These are phyloP conservation scores for Cutaneotrichosporon dermatis DNA, from an alignment of 1,284 basidiomycete genomes.

Conservation along the genomic window DNA sequence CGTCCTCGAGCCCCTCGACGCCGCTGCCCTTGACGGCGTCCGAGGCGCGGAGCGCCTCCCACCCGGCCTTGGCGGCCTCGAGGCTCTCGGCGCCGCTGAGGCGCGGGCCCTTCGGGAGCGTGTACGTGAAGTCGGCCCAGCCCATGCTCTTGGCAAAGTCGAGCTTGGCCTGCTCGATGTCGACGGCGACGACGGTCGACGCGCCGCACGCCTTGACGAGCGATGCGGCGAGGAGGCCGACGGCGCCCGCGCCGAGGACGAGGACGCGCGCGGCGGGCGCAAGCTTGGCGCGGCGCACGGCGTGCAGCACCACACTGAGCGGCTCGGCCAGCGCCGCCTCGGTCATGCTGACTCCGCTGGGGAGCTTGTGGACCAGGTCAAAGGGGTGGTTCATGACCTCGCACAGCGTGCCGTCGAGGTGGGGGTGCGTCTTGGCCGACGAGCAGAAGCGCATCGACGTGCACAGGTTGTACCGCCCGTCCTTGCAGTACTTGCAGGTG, in stretches of 20 bases:
- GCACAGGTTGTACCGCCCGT: conserved; percentile 92
- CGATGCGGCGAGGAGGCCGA: conserved; percentile 80
- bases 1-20: conserved; percentile 57
- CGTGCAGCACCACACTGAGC: conserved; percentile 82
- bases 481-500: conserved; percentile 52
- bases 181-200: conserved; percentile 67
- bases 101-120: conserved; percentile 56
- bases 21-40: conserved; percentile 19
- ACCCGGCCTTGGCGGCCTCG: conserved; percentile 62
- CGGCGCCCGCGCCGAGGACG: conserved; percentile 85
- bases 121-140: conserved; percentile 71
- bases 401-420: conserved; percentile 87
- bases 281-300: conserved; percentile 65
- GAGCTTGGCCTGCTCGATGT: conserved; percentile 76
- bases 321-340: conserved; percentile 85
- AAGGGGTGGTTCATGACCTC: conserved; percentile 82
- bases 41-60: conserved; percentile 42
- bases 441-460: conserved; percentile 76
- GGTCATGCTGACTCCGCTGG: conserved; percentile 68
- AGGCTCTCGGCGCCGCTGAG: conserved; percentile 61
- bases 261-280: conserved; percentile 64
- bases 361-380: conserved; percentile 79
- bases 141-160: conserved; percentile 70
- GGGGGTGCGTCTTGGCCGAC: conserved; percentile 86
- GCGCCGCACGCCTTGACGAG: conserved; percentile 69